Percentiles rank a stretch among this genome's conserved stretches.
Evolutionary conservation across 75 land plant genomes (phyloP).

Genomic region (Azolla pinnata): DNA sequence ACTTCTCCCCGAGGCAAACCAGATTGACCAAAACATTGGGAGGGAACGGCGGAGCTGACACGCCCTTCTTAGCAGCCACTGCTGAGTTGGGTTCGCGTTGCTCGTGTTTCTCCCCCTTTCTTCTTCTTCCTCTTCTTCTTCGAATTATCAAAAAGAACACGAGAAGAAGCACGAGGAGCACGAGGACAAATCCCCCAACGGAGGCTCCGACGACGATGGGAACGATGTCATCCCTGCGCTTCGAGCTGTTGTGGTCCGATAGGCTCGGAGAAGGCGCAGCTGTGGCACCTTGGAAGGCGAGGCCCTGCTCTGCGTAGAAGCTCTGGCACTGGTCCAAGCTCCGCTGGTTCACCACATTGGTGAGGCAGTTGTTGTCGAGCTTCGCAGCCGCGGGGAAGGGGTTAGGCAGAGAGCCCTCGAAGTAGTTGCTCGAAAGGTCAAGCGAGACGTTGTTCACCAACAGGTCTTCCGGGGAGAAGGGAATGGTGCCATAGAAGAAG

Average conservation of each 20-base stretch:
- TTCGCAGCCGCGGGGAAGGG: conserved; percentile 12
- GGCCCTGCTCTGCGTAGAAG: conserved; percentile 44
- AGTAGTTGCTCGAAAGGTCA: conserved; percentile 64
- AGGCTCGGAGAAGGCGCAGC: conserved; percentile 12
- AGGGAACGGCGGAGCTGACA: no score
- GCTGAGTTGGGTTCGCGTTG: conserved; percentile 20
- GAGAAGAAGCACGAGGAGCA: conserved; percentile 32
- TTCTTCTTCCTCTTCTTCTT: conserved; percentile 10
- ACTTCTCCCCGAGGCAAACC: conserved; percentile 59
- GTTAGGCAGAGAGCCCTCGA: conserved; percentile 47
- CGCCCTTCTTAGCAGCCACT: conserved; percentile 14
- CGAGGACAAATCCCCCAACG: conserved; percentile 53
- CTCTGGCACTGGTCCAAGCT: conserved; percentile 25
- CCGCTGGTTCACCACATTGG: conserved; percentile 45
- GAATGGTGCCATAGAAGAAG: conserved; percentile 46
- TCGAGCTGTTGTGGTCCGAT: no score
- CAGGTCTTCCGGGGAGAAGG: conserved; percentile 17
- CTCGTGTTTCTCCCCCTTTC: conserved; percentile 11
- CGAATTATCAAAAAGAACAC: conserved; percentile 14
- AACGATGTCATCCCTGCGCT: conserved; percentile 12
- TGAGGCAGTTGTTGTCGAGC: conserved; percentile 48
- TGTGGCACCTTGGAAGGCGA: conserved; percentile 35
- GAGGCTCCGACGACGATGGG: conserved; percentile 53
- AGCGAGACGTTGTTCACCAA: conserved; percentile 11
- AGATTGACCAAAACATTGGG: conserved; percentile 28